A percentile compares a stretch with the other conserved stretches of the same genome.
These are phyloP conservation scores for Phialophora expanda DNA, from an alignment of 2,329 filamentous ascomycete species.

Conservation along the genomic window DNA sequence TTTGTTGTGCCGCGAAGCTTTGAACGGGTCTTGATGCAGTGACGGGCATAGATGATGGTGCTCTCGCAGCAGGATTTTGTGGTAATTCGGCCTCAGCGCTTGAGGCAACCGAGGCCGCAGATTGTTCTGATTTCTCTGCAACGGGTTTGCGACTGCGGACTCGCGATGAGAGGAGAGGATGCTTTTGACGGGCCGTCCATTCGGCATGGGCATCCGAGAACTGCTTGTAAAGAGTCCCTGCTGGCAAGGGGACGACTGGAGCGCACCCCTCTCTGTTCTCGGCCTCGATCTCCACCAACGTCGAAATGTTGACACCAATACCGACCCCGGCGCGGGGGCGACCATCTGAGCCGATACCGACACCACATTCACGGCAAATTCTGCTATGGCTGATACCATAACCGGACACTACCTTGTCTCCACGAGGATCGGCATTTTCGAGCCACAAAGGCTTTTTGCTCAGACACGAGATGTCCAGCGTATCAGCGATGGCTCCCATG, in stretches of 20 bases:
- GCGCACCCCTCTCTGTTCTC: slow-evolving; percentile 54
- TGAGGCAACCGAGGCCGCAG: not conserved
- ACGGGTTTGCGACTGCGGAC: slow-evolving; percentile 34
- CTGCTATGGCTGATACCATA: slow-evolving; percentile 52
- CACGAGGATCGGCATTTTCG: slow-evolving; percentile 51
- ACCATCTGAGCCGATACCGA: slow-evolving; percentile 51
- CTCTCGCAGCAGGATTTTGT: slow-evolving; percentile 11
- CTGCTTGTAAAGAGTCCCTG: slow-evolving; percentile 54
- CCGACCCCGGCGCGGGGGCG: slow-evolving; percentile 50
- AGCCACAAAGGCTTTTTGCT: slow-evolving; percentile 52
- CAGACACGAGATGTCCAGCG: slow-evolving; percentile 49
- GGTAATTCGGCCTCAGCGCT: slow-evolving; percentile 16
- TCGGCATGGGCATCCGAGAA: slow-evolving; percentile 49
- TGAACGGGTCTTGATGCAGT: slow-evolving; percentile 31
- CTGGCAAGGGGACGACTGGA: slow-evolving; percentile 53
- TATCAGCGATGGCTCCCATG: slow-evolving; percentile 56
- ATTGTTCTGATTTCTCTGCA: slow-evolving; percentile 15
- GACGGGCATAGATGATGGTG: slow-evolving; percentile 7
- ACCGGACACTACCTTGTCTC: slow-evolving; percentile 52
- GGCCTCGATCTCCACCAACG: slow-evolving; percentile 52
- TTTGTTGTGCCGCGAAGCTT: slow-evolving; percentile 55
- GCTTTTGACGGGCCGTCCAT: slow-evolving; percentile 45
- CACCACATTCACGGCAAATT: slow-evolving; percentile 54
- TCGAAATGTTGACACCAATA: slow-evolving; percentile 53
- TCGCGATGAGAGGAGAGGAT: slow-evolving; percentile 28